Percentiles rank a stretch among this genome's conserved stretches.
Conservation (phyloP, 2,329 filamentous ascomycete genomes). For the Ilyonectria robusta region DNA sequence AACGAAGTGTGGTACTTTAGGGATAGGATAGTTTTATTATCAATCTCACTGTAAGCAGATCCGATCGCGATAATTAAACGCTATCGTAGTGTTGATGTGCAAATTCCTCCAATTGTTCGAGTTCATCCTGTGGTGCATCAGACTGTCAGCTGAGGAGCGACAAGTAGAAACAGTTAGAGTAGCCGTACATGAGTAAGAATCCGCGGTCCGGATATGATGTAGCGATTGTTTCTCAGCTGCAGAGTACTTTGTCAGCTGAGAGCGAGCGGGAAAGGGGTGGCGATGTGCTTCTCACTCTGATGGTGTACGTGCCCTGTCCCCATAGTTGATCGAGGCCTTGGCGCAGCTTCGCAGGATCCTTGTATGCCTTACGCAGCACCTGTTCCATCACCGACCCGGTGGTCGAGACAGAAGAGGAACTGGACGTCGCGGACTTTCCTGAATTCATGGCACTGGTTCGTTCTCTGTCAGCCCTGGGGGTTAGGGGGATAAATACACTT, state of each 20-base stretch:
- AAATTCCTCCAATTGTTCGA: background rate
- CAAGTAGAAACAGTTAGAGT: background rate
- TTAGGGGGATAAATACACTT: background rate
- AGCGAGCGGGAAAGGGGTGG: too few relatives aligned
- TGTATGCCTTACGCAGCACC: constrained; percentile 2
- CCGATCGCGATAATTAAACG: background rate
- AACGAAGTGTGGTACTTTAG: too few relatives aligned
- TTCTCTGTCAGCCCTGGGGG: background rate
- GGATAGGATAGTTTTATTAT: too few relatives aligned
- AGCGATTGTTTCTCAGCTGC: constrained; percentile 11
- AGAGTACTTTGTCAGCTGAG: background rate
- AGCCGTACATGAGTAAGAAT: background rate
- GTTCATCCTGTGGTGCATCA: background rate
- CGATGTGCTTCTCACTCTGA: background rate
- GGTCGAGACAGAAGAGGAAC: background rate
- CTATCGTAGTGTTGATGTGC: background rate
- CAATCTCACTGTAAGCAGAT: too few relatives aligned
- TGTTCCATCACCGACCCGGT: background rate
- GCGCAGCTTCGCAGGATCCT: constrained; percentile 5
- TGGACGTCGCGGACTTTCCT: background rate
- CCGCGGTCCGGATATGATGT: background rate
- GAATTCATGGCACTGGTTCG: background rate
- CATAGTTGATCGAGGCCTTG: constrained; percentile 1
- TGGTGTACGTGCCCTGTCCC: background rate
- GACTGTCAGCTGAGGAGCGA: background rate